A percentile compares a stretch with the other conserved stretches of the same genome.
These are phyloP conservation scores for Thermochaetoides thermophila DNA, from an alignment of 495 filamentous ascomycete species.

Conservation along the genomic window DNA sequence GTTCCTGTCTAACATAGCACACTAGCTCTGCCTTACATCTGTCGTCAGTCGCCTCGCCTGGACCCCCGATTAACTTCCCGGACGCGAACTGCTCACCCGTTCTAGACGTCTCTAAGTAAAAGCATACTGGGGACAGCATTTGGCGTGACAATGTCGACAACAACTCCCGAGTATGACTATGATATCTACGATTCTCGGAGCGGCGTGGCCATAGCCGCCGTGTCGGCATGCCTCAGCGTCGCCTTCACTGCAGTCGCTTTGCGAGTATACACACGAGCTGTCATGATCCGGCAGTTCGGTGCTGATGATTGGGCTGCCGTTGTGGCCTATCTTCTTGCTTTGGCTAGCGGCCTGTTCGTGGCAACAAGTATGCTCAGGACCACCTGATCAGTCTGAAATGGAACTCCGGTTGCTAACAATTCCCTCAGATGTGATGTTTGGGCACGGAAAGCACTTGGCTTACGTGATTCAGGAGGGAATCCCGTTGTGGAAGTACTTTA, in stretches of 20 bases:
- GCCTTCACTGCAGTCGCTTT: constrained; percentile 21
- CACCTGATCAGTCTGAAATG: neutral
- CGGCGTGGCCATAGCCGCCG: constrained; percentile 11
- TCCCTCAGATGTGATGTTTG: constrained; percentile 11
- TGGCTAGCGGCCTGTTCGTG: constrained; percentile 14
- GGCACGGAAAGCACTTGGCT: constrained; percentile 11
- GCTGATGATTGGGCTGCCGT: constrained; percentile 24
- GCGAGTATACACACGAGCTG: constrained; percentile 24
- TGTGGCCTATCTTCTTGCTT: constrained; percentile 12
- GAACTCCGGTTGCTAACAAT: neutral
- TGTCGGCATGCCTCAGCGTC: constrained; percentile 9
- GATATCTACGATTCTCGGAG: constrained; percentile 11
- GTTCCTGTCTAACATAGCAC: no score
- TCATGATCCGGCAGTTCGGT: constrained; percentile 28
- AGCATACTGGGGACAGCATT: no score
- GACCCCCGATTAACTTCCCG: no score
- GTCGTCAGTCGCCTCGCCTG: no score
- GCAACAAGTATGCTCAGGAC: constrained; percentile 6
- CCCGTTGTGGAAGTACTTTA: constrained; percentile 10
- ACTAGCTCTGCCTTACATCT: no score
- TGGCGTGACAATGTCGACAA: constrained; percentile 3
- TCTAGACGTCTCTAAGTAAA: no score
- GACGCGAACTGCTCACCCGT: no score
- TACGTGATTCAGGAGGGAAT: constrained; percentile 3
- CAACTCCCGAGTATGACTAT: constrained; percentile 2